phyloP scores from a whole-genome alignment of 2,329 filamentous ascomycete genomes.

The Fusarium dimerum region DNA sequence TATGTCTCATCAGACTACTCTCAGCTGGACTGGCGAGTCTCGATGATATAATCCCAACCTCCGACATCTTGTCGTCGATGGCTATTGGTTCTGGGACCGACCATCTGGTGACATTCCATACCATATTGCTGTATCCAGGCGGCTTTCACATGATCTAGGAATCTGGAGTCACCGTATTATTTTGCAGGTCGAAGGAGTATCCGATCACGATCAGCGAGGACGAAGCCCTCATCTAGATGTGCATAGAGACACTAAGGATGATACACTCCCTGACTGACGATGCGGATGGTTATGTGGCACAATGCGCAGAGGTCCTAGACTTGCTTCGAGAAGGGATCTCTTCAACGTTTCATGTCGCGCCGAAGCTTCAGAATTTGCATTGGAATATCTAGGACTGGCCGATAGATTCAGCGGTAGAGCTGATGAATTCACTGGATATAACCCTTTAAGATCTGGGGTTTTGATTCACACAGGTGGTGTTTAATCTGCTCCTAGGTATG shows the following conservation, averaged over 20 bases:
- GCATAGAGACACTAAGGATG: constrained; percentile 10
- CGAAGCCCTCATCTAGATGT: constrained; percentile 13
- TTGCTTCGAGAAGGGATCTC: constrained; percentile 21
- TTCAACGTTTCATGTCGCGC: constrained; percentile 5
- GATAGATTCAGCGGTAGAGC: constrained; percentile 27
- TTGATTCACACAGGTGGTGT: no score
- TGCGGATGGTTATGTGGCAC: constrained; percentile 5
- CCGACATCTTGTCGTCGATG: no score
- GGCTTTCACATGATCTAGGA: constrained; percentile 31
- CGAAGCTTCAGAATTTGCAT: constrained; percentile 19
- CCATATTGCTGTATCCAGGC: constrained; percentile 23
- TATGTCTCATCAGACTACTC: constrained; percentile 12
- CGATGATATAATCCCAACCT: neutral
- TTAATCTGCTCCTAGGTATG: no score
- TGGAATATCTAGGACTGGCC: constrained; percentile 32
- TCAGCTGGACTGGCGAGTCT: neutral
- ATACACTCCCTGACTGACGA: constrained; percentile 15
- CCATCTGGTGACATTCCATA: constrained; percentile 1
- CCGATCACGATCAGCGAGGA: constrained; percentile 12
- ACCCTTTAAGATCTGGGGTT: constrained; percentile 21
- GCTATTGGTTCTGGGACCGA: neutral
- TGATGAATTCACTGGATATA: constrained; percentile 25
- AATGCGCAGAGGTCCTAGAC: constrained; percentile 25
- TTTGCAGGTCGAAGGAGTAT: constrained; percentile 23
- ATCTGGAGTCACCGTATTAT: constrained; percentile 25